phyloP scores from a whole-genome alignment of 2,329 filamentous ascomycete genomes.

The Metarhizium humberi region DNA sequence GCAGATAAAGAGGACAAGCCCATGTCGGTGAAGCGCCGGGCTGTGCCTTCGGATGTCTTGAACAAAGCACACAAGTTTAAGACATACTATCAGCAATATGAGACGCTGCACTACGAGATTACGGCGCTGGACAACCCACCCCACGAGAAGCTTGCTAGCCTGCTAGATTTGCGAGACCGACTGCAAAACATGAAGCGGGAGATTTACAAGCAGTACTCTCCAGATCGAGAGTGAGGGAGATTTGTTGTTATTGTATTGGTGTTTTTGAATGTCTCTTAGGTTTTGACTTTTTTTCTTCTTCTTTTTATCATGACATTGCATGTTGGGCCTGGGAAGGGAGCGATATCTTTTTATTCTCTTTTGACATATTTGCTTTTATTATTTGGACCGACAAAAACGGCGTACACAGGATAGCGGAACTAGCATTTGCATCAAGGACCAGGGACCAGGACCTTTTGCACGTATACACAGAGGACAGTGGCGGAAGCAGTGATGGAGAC shows the following conservation, averaged over 20 bases:
- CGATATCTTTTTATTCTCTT: not conserved
- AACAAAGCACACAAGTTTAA: constrained; percentile 47
- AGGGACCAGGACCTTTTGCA: constrained; percentile 1
- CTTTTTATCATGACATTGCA: constrained; percentile 3
- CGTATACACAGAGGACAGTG: not conserved
- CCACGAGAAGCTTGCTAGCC: constrained; percentile 37
- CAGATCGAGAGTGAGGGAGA: constrained; percentile 14
- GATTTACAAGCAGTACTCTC: constrained; percentile 40
- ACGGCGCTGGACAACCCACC: constrained; percentile 39
- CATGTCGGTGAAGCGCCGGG: constrained; percentile 19
- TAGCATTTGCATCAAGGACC: constrained; percentile 2
- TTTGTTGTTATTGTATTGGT: not conserved
- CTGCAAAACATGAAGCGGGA: constrained; percentile 49
- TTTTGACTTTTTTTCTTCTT: not conserved
- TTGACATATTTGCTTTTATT: not conserved
- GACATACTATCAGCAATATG: constrained; percentile 46
- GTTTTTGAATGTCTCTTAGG: not conserved
- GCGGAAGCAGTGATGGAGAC: not conserved
- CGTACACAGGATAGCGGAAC: constrained; percentile 3
- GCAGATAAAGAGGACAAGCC: constrained; percentile 17
- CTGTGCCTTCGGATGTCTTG: constrained; percentile 33
- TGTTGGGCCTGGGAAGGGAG: constrained; percentile 3
- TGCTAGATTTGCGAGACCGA: constrained; percentile 45
- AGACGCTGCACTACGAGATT: constrained; percentile 47
- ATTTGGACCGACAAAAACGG: not conserved